Conservation (phyloP, 2,329 filamentous ascomycete genomes). For the Hypoxylon sp. region DNA sequence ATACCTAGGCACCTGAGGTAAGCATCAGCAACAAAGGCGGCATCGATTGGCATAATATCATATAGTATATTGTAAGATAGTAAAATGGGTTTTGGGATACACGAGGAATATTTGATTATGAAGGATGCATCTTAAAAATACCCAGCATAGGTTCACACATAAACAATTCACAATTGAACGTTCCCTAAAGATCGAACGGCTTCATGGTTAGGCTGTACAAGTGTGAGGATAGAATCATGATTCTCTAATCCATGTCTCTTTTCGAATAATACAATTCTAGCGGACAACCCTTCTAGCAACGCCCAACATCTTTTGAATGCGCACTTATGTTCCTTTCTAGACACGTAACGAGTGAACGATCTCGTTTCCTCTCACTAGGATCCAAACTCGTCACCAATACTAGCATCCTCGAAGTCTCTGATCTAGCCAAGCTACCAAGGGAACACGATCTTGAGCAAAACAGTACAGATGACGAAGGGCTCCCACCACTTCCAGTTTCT, state of each 20-base stretch:
- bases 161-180: not conserved
- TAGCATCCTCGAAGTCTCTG: not conserved
- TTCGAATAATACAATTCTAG: conserved; percentile 30
- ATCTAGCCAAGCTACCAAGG: conserved; percentile 35
- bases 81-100: not conserved
- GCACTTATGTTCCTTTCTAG: not conserved
- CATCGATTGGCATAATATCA: conserved; percentile 8
- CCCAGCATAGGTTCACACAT: conserved; percentile 1
- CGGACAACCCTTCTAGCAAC: conserved; percentile 12
- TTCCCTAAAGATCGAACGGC: not conserved
- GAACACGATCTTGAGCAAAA: conserved; percentile 45
- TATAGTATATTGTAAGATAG: not conserved
- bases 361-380: not conserved
- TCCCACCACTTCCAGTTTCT: conserved; percentile 41
- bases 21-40: conserved; percentile 11
- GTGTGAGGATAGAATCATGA: conserved; percentile 37
- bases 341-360: not conserved
- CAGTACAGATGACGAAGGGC: conserved; percentile 34
- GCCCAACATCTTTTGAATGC: conserved; percentile 9
- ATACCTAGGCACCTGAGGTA: not conserved
- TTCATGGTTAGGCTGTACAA: not conserved
- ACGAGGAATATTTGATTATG: not conserved
- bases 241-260: conserved; percentile 40
- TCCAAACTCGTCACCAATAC: not conserved
- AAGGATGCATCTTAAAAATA: conserved; percentile 4